Evolutionary conservation across 2,329 filamentous ascomycete genomes (phyloP), one percentile per base, ranked within the genome.

Genomic region (Lasiodiplodia citricola): DNA sequence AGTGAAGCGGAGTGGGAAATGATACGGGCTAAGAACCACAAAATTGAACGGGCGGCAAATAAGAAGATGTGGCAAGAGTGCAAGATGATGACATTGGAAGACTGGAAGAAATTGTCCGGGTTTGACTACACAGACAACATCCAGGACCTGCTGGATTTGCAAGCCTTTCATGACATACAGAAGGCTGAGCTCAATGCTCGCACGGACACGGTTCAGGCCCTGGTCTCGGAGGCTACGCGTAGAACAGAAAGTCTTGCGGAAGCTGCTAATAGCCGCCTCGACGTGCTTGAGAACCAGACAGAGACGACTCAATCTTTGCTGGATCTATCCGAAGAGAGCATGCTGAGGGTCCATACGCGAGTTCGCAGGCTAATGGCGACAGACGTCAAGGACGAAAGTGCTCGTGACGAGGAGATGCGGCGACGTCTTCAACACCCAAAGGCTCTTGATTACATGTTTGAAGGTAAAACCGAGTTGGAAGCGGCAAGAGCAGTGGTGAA

Each of bases 391-490:
- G 55, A 50, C 10, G 37, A 28, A 11, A 37, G 1, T 18, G 47
- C 44, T 4, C 41, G 66, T 4, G 16, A 52, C 3, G 21, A 62
- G 16, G 66, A 52, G 23, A 31, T 52, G 31, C 31, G 37, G 35
- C 25, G 41, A 4, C 55, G 66, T 1, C 47, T 67, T n/a, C 37
- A 23, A 18, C 55, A 52, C 14, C 38, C 55, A 11, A 41, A 60
- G 6, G 47, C 54, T 16, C 16, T 67, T 25, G 44, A 38, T 13
- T 67, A 51, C 13, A 67, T 67, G 75, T 92, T 90, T 8, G 90
- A 91, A 76, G 93, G 91, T 72, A 92, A 88, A 2, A 90, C 89
- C 2, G 90, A 92, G 18, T 84, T 87, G 73, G 92, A 92, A 68
- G 87, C 82, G 69, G 87, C 85, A 8, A 38, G 84, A 76, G 75